Conservation (phyloP, 2,329 filamentous ascomycete species). For the Colletotrichum spaethianum region DNA sequence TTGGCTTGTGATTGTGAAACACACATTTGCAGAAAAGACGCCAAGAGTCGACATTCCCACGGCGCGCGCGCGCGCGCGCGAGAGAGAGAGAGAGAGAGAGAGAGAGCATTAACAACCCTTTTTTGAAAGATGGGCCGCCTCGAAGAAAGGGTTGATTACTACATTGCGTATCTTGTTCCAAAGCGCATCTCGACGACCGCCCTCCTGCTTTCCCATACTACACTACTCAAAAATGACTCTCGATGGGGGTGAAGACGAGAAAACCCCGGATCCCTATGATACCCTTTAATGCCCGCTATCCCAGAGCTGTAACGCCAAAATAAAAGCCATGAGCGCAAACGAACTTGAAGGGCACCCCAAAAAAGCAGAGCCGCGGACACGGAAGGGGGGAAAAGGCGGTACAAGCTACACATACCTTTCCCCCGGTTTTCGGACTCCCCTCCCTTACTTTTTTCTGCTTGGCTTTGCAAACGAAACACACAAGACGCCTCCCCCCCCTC, state of each 20-base stretch:
- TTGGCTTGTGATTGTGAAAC: slow-evolving; percentile 17
- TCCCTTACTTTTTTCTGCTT: neutral
- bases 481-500: slow-evolving; percentile 2
- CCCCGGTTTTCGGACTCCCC: neutral
- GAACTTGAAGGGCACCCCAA: neutral
- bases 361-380: neutral
- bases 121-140: neutral
- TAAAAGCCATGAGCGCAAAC: neutral
- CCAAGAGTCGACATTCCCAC: neutral
- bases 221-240: neutral
- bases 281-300: slow-evolving; percentile 15
- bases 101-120: no score
- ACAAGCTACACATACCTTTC: neutral
- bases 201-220: neutral
- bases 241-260: neutral
- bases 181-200: neutral
- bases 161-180: neutral
- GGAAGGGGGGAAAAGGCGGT: neutral
- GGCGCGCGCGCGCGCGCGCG: no score
- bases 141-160: neutral
- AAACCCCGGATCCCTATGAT: slow-evolving; percentile 3
- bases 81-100: no score
- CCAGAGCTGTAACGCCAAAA: slow-evolving; percentile 27
- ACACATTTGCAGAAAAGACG: neutral
- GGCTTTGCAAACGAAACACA: slow-evolving; percentile 8